Percentiles rank a stretch among this genome's conserved stretches.
Conservation (phyloP, 2,329 filamentous ascomycete genomes). For the Ceratocystiopsis sp. region DNA sequence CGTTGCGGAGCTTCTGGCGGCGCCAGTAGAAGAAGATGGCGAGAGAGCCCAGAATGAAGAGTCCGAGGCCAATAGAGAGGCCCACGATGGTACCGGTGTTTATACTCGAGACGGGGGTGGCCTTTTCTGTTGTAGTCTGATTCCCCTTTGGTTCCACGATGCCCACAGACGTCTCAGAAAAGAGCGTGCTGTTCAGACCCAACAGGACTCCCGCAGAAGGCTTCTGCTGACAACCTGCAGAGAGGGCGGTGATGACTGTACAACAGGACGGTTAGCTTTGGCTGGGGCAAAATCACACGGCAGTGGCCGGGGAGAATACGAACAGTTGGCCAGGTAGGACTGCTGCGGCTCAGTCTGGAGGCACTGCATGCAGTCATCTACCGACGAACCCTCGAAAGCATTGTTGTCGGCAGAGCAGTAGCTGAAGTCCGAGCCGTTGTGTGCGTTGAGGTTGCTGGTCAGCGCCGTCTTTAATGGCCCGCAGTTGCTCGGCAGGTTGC, state of each 20-base stretch:
- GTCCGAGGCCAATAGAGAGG: conserved; percentile 29
- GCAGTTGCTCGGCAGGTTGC: conserved; percentile 25
- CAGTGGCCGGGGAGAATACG: conserved; percentile 8
- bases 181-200: conserved; percentile 26
- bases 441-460: conserved; percentile 14
- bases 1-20: conserved; percentile 20
- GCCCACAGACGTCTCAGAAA: conserved; percentile 20
- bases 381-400: conserved; percentile 15
- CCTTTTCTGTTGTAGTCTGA: conserved; percentile 10
- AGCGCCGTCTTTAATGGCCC: conserved; percentile 21
- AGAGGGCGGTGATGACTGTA: conserved; percentile 28
- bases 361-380: conserved; percentile 25
- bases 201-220: conserved; percentile 21
- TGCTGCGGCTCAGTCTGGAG: conserved; percentile 23
- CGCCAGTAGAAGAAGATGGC: conserved; percentile 30
- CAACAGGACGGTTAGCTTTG: neutral
- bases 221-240: conserved; percentile 29
- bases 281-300: too few species aligned
- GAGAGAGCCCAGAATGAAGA: conserved; percentile 24
- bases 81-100: conserved; percentile 34
- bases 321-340: conserved; percentile 32
- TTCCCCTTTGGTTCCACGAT: conserved; percentile 19
- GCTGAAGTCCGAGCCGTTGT: conserved; percentile 15
- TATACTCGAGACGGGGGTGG: conserved; percentile 15
- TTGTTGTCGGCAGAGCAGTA: conserved; percentile 25